Evolutionary conservation across 805 yeast species (phyloP).

Genomic region (Cyberlindnera meyerae): DNA sequence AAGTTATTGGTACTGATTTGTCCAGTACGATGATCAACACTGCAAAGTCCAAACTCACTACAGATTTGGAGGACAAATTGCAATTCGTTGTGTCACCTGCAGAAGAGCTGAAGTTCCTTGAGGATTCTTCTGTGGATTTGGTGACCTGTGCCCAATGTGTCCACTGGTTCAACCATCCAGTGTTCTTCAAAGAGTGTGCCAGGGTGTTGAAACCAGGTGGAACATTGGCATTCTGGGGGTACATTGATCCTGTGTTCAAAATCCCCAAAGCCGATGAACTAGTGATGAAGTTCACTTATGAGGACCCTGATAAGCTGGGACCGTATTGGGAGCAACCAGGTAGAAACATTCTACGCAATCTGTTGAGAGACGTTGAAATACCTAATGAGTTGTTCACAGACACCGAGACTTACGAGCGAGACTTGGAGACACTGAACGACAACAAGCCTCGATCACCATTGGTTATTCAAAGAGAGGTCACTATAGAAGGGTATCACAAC

Average conservation of each 20-base stretch:
- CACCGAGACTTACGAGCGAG: slow-evolving; percentile 27
- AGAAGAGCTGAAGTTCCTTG: slow-evolving; percentile 22
- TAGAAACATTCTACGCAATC: slow-evolving; percentile 43
- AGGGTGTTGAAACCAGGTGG: slow-evolving; percentile 55
- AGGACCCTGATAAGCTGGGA: slow-evolving; percentile 45
- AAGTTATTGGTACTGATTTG: slow-evolving; percentile 59
- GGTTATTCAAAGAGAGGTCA: slow-evolving; percentile 32
- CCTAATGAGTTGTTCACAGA: slow-evolving; percentile 41
- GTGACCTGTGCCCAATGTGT: slow-evolving; percentile 78
- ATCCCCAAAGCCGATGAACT: slow-evolving; percentile 53
- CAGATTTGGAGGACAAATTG: slow-evolving; percentile 11
- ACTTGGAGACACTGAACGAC: too few species aligned
- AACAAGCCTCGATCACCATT: too few species aligned
- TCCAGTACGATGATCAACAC: slow-evolving; percentile 50
- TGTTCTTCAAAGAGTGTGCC: slow-evolving; percentile 46
- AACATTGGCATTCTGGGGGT: slow-evolving; percentile 74
- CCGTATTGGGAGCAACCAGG: slow-evolving; percentile 90
- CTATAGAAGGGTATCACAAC: slow-evolving; percentile 41
- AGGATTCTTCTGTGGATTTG: slow-evolving; percentile 48
- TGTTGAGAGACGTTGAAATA: slow-evolving; percentile 38
- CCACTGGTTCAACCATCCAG: slow-evolving; percentile 73
- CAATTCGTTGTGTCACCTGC: slow-evolving; percentile 23
- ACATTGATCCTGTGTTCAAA: slow-evolving; percentile 63
- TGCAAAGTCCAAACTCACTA: slow-evolving; percentile 31
- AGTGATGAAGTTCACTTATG: slow-evolving; percentile 47